Conservation (phyloP, 2,329 filamentous ascomycete species). For the Cladosporium sp. region DNA sequence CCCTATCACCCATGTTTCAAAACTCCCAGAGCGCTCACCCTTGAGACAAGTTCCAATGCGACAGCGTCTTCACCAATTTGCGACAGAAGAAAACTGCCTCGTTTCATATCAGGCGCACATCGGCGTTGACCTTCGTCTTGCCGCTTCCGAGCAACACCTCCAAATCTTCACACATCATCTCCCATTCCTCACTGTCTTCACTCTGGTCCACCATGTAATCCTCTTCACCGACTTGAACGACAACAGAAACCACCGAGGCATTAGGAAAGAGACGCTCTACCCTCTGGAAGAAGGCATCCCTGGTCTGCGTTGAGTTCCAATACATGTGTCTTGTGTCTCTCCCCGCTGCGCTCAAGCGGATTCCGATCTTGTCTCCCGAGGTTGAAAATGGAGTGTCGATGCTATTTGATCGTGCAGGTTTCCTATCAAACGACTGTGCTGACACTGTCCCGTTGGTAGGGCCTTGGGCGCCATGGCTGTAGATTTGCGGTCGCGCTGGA, state of each 20-base stretch:
- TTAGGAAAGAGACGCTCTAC: neutral
- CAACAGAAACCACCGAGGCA: neutral
- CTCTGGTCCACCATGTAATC: neutral
- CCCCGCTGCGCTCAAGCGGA: neutral
- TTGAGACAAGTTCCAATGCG: no score
- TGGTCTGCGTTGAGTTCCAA: neutral
- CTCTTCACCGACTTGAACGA: neutral
- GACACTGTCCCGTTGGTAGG: neutral
- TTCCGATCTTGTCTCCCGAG: neutral
- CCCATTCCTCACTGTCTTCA: neutral
- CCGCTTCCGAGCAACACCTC: no score
- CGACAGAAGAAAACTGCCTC: no score
- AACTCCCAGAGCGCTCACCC: no score
- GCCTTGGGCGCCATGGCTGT: neutral
- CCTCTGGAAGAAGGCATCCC: neutral
- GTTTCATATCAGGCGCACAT: no score
- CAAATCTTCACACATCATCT: neutral
- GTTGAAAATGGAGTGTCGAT: no score
- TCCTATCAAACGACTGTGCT: neutral
- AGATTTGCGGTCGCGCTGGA: no score
- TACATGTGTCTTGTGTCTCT: neutral
- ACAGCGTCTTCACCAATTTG: no score
- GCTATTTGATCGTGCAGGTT: no score
- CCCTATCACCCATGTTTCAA: no score
- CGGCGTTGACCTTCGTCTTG: no score